Percentiles rank a stretch among this genome's conserved stretches.
phyloP scores from a whole-genome alignment of 2,329 filamentous ascomycete genomes.

The Fusarium sp. region DNA sequence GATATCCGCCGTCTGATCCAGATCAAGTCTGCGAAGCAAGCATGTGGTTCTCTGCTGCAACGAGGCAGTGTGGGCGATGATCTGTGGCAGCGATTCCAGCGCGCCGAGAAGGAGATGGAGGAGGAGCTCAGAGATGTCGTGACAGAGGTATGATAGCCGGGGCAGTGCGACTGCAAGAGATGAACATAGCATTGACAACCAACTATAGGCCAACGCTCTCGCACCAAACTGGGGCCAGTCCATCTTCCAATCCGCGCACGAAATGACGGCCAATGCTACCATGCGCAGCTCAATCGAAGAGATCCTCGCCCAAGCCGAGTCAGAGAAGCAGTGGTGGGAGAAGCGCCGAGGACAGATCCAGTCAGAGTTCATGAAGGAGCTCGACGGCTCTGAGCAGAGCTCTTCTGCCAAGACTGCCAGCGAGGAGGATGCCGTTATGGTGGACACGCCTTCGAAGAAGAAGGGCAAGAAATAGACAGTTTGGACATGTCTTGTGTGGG shows the following conservation, averaged over 20 bases:
- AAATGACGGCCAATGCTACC: constrained; percentile 86
- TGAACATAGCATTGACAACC: neutral
- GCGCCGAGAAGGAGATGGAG: constrained; percentile 97
- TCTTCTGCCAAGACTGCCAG: constrained; percentile 51
- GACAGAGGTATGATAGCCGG: constrained; percentile 70
- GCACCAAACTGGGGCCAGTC: constrained; percentile 88
- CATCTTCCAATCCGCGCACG: constrained; percentile 97
- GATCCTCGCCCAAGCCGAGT: constrained; percentile 73
- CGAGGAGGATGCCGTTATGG: constrained; percentile 70
- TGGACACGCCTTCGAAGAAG: constrained; percentile 72
- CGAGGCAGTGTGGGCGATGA: constrained; percentile 95
- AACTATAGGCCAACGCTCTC: constrained; percentile 83
- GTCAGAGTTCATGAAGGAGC: constrained; percentile 83
- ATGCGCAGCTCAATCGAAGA: constrained; percentile 80
- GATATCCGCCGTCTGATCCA: constrained; percentile 93
- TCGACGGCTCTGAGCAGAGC: constrained; percentile 70
- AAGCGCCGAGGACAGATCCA: constrained; percentile 79
- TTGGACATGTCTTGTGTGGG: neutral
- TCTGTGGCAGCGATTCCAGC: constrained; percentile 89
- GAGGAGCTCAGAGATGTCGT: constrained; percentile 95
- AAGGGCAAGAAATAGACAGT: constrained; percentile 54
- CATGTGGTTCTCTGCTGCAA: constrained; percentile 83
- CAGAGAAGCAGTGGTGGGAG: constrained; percentile 94
- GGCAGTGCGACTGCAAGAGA: neutral
- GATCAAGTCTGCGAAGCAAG: constrained; percentile 87